Conservation (phyloP, 306 rosid species). For the Leucaena leucocephala region DNA sequence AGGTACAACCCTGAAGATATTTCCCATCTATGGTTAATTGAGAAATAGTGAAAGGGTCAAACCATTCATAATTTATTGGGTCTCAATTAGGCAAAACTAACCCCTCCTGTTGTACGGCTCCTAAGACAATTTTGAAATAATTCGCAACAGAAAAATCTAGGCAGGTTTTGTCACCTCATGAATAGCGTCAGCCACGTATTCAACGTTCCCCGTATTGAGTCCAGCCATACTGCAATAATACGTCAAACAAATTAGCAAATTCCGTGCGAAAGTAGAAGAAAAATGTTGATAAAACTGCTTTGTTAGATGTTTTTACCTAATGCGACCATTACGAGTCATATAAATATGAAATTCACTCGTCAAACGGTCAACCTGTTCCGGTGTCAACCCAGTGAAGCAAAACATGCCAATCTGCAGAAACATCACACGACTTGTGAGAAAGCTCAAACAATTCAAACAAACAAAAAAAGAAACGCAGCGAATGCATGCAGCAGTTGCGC, state of each 20-base stretch:
- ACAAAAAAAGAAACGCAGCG: not conserved
- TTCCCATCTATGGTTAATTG: not conserved
- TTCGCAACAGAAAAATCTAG: conserved; percentile 22
- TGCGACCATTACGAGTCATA: conserved; percentile 93
- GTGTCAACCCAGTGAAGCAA: conserved; percentile 92
- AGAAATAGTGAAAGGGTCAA: conserved; percentile 6
- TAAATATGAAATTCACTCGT: conserved; percentile 82
- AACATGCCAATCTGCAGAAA: conserved; percentile 85
- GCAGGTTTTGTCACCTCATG: conserved; percentile 76
- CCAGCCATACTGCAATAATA: conserved; percentile 88
- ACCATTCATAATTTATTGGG: conserved; percentile 16
- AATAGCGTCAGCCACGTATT: conserved; percentile 84
- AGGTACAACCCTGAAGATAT: not conserved
- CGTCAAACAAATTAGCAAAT: not conserved
- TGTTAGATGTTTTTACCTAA: conserved; percentile 55
- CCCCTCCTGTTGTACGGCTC: conserved; percentile 15
- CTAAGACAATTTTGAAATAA: conserved; percentile 5
- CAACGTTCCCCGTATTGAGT: conserved; percentile 77
- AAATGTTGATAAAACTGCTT: not conserved
- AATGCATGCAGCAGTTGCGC: not conserved
- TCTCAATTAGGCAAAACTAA: conserved; percentile 2
- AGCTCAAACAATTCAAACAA: conserved; percentile 8
- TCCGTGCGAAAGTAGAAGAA: not conserved
- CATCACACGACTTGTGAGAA: conserved; percentile 10
- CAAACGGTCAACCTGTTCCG: conserved; percentile 91